Percentiles rank a stretch among this genome's conserved stretches.
Conservation (phyloP, 352 stramenopile genomes). For the Pythium rhizo-oryzae region DNA sequence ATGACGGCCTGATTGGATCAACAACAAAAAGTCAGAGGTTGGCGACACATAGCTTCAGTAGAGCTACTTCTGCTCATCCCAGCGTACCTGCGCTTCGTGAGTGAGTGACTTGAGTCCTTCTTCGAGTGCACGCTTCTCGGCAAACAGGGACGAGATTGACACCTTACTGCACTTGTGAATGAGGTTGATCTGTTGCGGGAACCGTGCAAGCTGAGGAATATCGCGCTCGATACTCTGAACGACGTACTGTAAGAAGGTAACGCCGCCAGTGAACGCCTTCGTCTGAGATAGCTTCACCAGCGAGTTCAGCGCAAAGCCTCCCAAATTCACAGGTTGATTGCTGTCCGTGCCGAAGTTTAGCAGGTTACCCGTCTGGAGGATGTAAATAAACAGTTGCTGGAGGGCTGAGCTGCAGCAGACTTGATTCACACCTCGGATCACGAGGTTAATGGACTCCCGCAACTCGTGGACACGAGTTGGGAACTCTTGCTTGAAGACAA, state of each 20-base stretch:
- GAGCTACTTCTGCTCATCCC: neutral
- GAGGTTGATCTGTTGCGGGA: conserved; percentile 79
- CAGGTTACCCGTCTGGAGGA: conserved; percentile 80
- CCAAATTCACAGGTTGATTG: conserved; percentile 39
- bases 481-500: conserved; percentile 89
- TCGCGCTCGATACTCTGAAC: conserved; percentile 86
- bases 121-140: conserved; percentile 76
- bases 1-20: conserved; percentile 30
- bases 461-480: conserved; percentile 71
- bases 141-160: conserved; percentile 57
- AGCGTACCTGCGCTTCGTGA: conserved; percentile 45
- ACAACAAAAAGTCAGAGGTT: no score
- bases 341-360: conserved; percentile 70
- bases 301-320: conserved; percentile 78
- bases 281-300: conserved; percentile 87
- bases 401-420: conserved; percentile 73
- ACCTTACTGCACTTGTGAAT: conserved; percentile 78
- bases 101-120: conserved; percentile 56
- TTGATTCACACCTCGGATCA: conserved; percentile 80
- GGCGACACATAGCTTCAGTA: neutral
- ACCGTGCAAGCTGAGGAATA: conserved; percentile 67
- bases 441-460: conserved; percentile 70
- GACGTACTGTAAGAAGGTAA: conserved; percentile 86
- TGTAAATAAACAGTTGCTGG: conserved; percentile 86
- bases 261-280: conserved; percentile 81